Base-by-base conservation (phyloP, 2,329 filamentous ascomycete genomes). In the Paraconiothyrium sp. region DNA sequence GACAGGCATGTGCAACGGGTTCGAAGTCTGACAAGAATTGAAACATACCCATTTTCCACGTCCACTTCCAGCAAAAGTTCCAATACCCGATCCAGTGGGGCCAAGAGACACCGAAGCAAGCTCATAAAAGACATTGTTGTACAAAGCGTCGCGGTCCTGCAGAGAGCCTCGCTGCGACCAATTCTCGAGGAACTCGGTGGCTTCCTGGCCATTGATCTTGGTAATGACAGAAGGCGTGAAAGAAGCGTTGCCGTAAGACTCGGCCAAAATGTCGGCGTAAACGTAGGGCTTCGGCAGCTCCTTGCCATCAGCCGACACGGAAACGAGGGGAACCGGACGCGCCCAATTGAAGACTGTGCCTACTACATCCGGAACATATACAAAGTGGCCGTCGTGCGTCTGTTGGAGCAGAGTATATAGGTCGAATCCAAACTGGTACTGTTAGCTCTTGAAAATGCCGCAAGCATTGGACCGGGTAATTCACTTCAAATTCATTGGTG, bases 321-420 rank as follows among this genome's bases (percentile, higher is more conserved):
- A 90, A 0, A 90, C 86, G 0, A 90, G 68, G 54, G 81, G 78
- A 68, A 84, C 72, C 30, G 79, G 77, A 9, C 84, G 80, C 7
- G 80, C 81, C 43, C 70, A 89, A 63, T 72, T 81, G 76, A 89
- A 87, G 0, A 85, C 71, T 0, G 71, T 81, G 46, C 81, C 82
- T 14, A 88, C 80, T 4, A 83, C 78, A 64, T 88, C 85, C 2
- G 86, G 85, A 14, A 83, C 76, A 69, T 84, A 88, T 1, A 80
- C 77, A 54, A 90, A 88, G 69, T 92, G 90, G 1, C 88, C 88
- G 70, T 92, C 89, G 66, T 91, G 88, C 3, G 86, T 85, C 1
- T 80, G 80, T 27, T 82, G 81, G 39, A 88, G 80, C 8, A 86
- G 75, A 2, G 56, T 51, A 58, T 77, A 77, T 5, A 78, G 68